Base-by-base conservation (phyloP, 805 yeast species). In the Yamadazyma paraphyllophila region DNA sequence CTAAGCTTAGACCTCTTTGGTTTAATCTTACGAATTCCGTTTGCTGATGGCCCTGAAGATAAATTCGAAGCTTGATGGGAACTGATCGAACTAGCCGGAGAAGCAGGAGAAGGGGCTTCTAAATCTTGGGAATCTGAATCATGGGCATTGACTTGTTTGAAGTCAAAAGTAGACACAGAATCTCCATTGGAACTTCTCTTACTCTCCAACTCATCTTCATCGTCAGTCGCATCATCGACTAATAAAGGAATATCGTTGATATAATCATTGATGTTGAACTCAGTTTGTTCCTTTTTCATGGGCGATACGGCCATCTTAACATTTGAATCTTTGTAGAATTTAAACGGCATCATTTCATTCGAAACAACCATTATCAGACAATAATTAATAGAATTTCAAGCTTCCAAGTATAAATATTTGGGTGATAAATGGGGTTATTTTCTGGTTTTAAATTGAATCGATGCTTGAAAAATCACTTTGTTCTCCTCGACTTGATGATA, bases 261-360 rank as follows among this genome's bases (percentile, higher is more conserved):
- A 35, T 52, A 56, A 45, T 54, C 55, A 20, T 55, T 48, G 9
- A 52, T 48, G 30, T 52, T 48, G 36, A 57, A 46, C 5, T 49
- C 51, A 14, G 38, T 14, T 8, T 36, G 36, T 15, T 17, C 45
- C 26, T 35, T 35, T 6, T 17, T 25, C 3, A 9, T 29, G n/a
- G 15, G 27, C 14, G 30, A 37, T 8, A 5, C 13, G 16, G 15
- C 27, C 36, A 24, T 32, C 24, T 43, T 30, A 15, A 37, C 32
- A 24, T 27, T 32, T 12, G 24, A 30, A 32, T 31, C 27, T 29
- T 36, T 43, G 30, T 36, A 26, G 17, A 25, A 38, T 16, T 38
- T 38, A n/a, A 44, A 35, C 15, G 47, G 33, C 44, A 45, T 38
- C 20, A 37, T 38, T 27, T 45, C 47, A 32, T 20, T 39, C 4